Conservation (phyloP, 2,329 filamentous ascomycete genomes). For the Talaromyces amestolkiae region DNA sequence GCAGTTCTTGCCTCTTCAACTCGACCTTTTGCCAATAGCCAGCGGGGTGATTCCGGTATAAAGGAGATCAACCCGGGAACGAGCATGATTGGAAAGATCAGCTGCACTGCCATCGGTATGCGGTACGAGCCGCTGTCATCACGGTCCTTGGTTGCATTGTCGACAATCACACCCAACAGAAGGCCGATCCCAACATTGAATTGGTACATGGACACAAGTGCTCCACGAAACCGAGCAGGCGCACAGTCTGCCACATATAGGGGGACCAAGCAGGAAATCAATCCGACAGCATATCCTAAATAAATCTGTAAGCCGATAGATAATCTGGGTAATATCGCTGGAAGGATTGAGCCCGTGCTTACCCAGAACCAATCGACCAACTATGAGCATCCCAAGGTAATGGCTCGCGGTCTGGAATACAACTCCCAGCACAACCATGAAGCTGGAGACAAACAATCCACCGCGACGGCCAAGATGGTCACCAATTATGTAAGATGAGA, state of each 20-base stretch:
- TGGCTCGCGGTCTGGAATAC: conserved; percentile 61
- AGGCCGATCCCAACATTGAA: conserved; percentile 80
- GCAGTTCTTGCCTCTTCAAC: conserved; percentile 37
- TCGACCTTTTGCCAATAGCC: conserved; percentile 22
- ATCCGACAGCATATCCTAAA: conserved; percentile 67
- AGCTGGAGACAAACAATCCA: conserved; percentile 68
- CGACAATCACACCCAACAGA: conserved; percentile 69
- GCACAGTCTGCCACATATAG: conserved; percentile 82
- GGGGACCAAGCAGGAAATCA: conserved; percentile 76
- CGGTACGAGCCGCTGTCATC: conserved; percentile 68
- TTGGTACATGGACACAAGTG: conserved; percentile 76
- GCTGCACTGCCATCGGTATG: conserved; percentile 76
- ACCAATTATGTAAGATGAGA: conserved; percentile 1
- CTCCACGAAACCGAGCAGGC: conserved; percentile 71
- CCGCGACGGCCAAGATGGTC: conserved; percentile 65
- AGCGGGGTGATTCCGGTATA: conserved; percentile 33
- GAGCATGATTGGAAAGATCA: conserved; percentile 64
- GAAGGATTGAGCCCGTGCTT: not conserved
- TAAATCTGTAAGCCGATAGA: not conserved
- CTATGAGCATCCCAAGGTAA: conserved; percentile 61
- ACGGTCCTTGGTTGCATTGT: conserved; percentile 66
- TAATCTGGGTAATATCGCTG: not conserved
- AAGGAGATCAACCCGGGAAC: conserved; percentile 20
- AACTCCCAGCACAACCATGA: conserved; percentile 67
- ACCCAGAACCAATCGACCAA: conserved; percentile 68